Evolutionary conservation across 345 rosid genomes (phyloP).

Genomic region (Clausena lansium): DNA sequence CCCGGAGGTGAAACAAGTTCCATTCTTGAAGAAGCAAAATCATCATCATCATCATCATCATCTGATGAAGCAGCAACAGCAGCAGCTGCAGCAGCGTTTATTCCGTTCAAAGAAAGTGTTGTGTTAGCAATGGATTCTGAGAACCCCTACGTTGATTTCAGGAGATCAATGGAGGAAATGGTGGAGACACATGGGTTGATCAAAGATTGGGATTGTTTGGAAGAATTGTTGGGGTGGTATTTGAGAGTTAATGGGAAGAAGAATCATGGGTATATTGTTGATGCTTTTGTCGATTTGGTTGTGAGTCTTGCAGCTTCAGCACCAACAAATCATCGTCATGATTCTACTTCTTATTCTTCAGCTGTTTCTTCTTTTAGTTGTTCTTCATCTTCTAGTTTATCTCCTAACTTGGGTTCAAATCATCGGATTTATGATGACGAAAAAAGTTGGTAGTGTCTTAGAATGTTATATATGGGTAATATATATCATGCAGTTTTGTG

Average conservation of each 20-base stretch:
- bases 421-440: constrained; percentile 21
- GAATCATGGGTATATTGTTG: constrained; percentile 66
- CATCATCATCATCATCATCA: background rate
- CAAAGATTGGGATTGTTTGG: constrained; percentile 72
- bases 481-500: constrained; percentile 9
- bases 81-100: background rate
- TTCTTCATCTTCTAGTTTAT: constrained; percentile 22
- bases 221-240: constrained; percentile 78
- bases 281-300: constrained; percentile 78
- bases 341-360: constrained; percentile 42
- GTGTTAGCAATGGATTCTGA: constrained; percentile 69
- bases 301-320: constrained; percentile 30
- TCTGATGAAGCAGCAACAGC: background rate
- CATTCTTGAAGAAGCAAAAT: constrained; percentile 47
- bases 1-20: constrained; percentile 63
- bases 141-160: constrained; percentile 76
- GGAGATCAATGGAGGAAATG: constrained; percentile 92
- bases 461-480: background rate
- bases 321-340: background rate
- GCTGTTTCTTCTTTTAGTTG: constrained; percentile 37
- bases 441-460: constrained; percentile 7
- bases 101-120: constrained; percentile 53
- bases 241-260: constrained; percentile 67
- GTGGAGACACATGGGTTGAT: constrained; percentile 55
- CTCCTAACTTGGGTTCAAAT: constrained; percentile 24